Base-by-base conservation (phyloP, 2,329 filamentous ascomycete genomes). In the Lasiodiplodia gonubiensis region DNA sequence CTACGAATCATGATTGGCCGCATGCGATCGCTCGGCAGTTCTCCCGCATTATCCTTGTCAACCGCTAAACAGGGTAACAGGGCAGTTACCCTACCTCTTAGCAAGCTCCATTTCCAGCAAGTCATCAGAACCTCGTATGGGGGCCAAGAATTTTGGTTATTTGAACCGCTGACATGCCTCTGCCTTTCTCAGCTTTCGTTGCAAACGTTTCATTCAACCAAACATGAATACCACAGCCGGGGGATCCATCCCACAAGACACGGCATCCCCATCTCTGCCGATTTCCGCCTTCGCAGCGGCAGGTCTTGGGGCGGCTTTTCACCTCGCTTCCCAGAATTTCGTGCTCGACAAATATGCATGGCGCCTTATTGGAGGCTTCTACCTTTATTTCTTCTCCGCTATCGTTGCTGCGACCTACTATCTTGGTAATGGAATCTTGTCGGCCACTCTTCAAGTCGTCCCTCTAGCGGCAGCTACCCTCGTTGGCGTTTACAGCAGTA, bases 401-500 rank as follows among this genome's bases (percentile, higher is more conserved):
- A 23, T 59, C 8, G 54, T 27, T 16, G 23, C 54, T 18, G 33
- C 42, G 2, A 16, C 46, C 1, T 33, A 30, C 4, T 52, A 60
- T 21, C 27, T 51, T 4, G 64, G 46, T 5, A 27, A 53, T 46
- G 61, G 49, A 16, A 14, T 42, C 5, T 8, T 27, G 2, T 35
- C 49, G 5, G 48, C 61, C 14, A 16, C 42, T 16, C 5, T 35
- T n/a, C 59, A 63, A 4, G 46, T 63, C 6, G 5, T 27, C 1
- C 59, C 59, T 25, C 25, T 66, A 10, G 23, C 54, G 4, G 30
- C 3, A 4, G 30, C 46, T 8, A 30, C 54, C 4, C 30, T 59
- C 23, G 68, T 54, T 23, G 69, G 72, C 4, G 61, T 77, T 6
- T 35, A 66, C 11, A 39, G 68, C 10, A 81, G 80, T 68, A 80